Base-by-base conservation (phyloP, 306 rosid genomes). In the Dalbergia oliveri region DNA sequence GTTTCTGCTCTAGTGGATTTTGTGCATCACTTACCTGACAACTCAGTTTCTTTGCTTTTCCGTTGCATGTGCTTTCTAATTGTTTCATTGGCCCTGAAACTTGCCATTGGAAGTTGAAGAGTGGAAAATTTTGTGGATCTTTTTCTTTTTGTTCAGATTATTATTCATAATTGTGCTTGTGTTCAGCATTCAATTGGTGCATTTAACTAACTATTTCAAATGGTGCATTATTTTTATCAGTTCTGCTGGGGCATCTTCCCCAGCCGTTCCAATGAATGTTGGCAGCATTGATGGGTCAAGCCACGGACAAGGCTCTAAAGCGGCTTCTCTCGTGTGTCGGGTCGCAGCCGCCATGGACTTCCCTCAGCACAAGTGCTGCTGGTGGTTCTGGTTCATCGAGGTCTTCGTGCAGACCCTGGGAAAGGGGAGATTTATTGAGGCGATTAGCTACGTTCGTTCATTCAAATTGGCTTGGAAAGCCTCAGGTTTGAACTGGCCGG, bases 161-260 rank as follows among this genome's bases (percentile, higher is more conserved):
- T 49, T 9, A 34, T 67, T 23, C 58, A 37, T 49, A 39, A 33
- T 33, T 68, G 1, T 67, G 21, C n/a, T 73, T 44, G 45, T 44
- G 69, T 68, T 51, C 2, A 6, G 39, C 11, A 21, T 69, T 76
- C 66, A 16, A 1, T 59, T 86, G 37, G 68, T 2, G 31, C 31
- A 26, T 61, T 61, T 47, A 65, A 43, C 19, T 0, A 72, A 45
- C 76, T 62, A 72, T 60, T 51, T 35, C 73, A 73, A 72, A 71
- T 72, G 19, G 43, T 62, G 70, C 63, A 83, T 76, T 72, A 56
- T 81, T 86, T 66, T 82, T 77, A 51, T 82, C 91, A 96, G 99
- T 84, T 96, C 99, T 77, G 99, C 97, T 37, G 99, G 97, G 62
- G 99, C 99, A 66, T 96, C 99, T 11, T 96, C 99, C 33, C 98